phyloP scores from a whole-genome alignment of 2,329 filamentous ascomycete genomes.

The Colletotrichum sp. region DNA sequence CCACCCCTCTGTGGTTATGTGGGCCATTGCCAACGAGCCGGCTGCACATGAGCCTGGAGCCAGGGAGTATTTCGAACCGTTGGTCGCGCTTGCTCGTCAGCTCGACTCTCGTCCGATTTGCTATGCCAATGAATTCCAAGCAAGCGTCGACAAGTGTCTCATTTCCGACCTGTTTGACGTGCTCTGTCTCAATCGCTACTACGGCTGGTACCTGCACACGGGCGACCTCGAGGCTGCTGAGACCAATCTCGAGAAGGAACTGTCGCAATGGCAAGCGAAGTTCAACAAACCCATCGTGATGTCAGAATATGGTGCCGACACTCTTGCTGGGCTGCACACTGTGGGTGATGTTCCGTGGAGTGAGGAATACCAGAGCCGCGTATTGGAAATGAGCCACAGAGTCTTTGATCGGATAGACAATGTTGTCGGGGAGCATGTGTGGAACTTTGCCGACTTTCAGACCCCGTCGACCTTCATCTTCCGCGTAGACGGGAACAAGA shows the following conservation, averaged over 20 bases:
- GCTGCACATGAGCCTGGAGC: conserved; percentile 24
- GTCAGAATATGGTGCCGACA: conserved; percentile 34
- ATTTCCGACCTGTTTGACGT: conserved; percentile 32
- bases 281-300: conserved; percentile 34
- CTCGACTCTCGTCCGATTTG: conserved; percentile 28
- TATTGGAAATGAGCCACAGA: conserved; percentile 32
- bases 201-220: conserved; percentile 30
- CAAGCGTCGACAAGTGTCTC: conserved; percentile 15
- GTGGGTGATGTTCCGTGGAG: conserved; percentile 29
- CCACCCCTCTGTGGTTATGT: conserved; percentile 29
- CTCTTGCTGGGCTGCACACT: conserved; percentile 30
- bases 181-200: conserved; percentile 32
- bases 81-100: conserved; percentile 24
- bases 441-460: conserved; percentile 31
- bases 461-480: conserved; percentile 19
- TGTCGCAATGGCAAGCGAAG: conserved; percentile 27
- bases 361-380: conserved; percentile 30
- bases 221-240: conserved; percentile 28
- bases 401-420: conserved; percentile 31
- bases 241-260: conserved; percentile 24
- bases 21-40: conserved; percentile 29
- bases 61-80: conserved; percentile 28
- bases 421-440: conserved; percentile 32
- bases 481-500: conserved; percentile 29
- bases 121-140: conserved; percentile 25